Base-by-base conservation (phyloP, 768 basidiomycete species). In the Termitomyces bulborhizus region DNA sequence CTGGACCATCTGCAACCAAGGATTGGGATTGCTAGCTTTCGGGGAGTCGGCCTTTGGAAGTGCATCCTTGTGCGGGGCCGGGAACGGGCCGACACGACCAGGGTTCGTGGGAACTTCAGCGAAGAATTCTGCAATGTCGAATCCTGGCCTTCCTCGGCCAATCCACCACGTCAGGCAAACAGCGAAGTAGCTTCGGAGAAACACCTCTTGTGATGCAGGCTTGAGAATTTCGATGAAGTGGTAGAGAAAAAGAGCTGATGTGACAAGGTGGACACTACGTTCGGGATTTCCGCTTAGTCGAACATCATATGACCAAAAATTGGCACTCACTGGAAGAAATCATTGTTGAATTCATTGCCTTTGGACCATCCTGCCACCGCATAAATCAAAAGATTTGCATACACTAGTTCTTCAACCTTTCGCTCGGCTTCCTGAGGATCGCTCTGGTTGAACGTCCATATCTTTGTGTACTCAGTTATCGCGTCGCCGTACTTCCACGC, bases 401-500 rank as follows among this genome's bases (percentile, higher is more conserved):
- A 90, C 5, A 71, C 62, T 4, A 90, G 59, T 60, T 90, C 86
- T 58, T 84, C 83, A 26, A 84, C 72, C 65, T 86, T 88, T 16
- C 71, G 65, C n/a, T 75, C 72, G 6, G 83, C 60, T 58, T 76
- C 71, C 32, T 69, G 60, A 39, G 73, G 60, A 51, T 70, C 57
- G 37, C 57, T 54, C 41, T 67, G 54, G 53, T 79, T 68, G 21
- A 76, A 43, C 3, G 65, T 72, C 82, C 82, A 84, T 42, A 71
- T 60, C 8, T 66, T 66, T 15, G 69, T 75, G 51, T 80, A 77
- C 31, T 67, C 65, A 26, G 65, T 65, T 27, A 85, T 69, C 12
- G 69, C 66, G 5, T 74, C 66, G 1, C 76, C 75, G 41, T 76
- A 68, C 16, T 70, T 68, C 36, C 64, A 58, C 12, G 72, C 65